Evolutionary conservation across 1,284 basidiomycete species (phyloP), one percentile per base, ranked within the genome.

Genomic region (Amanita bisporigera): DNA sequence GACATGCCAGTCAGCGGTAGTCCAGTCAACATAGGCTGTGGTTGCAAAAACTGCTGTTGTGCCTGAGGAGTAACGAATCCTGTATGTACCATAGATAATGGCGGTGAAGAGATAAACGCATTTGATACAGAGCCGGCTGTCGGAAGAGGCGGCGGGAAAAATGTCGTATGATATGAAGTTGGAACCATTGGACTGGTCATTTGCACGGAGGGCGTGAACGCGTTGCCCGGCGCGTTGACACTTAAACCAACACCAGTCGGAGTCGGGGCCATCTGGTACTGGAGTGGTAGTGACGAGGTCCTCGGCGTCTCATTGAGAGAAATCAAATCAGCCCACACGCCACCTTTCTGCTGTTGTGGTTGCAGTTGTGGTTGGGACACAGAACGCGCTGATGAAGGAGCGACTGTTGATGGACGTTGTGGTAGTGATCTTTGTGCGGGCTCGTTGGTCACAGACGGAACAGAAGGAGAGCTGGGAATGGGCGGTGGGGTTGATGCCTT

Each of bases 241-340:
- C 54, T 41, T 41, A 64, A 52, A 21, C 52, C 62, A 17, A 43
- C 67, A 49, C 70, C 73, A 52, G 61, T 65, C 55, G 67, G 70
- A 26, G 66, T 66, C 40, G 47, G 60, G 24, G 76, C 64, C 21
- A 74, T 29, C 55, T 83, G 81, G 69, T 84, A 88, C 72, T 89
- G 88, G 14, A 88, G 78, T 11, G 87, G 88, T 38, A 88, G 79
- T 1, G 88, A 85, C 0, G 86, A 84, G 50, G 79, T 81, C 41
- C 82, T 72, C 2, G 83, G 75, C 6, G 85, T 76, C 3, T 70
- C 76, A 67, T 86, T 84, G 19, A 89, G 75, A 15, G 85, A 84
- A 36, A 84, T 77, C 24, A 89, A 79, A 71, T 88, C 87, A 47
- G 83, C 79, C 87, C 85, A 89, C 11, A 84, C 80, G 41, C 83